Evolutionary conservation across 257 asterid genomes (phyloP).

Genomic region (Solanum verrucosum): DNA sequence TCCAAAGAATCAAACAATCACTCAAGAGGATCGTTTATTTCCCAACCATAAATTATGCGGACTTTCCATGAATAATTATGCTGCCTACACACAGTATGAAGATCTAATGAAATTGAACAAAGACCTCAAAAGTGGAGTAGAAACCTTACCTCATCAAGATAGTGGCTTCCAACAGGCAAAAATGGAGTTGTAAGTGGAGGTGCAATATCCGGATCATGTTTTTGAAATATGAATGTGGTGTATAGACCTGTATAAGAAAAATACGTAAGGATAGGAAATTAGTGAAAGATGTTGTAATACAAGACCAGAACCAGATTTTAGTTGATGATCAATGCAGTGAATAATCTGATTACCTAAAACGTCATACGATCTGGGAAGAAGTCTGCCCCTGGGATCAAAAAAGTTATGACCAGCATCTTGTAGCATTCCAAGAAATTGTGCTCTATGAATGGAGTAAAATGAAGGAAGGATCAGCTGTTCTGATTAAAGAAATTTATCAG

Average conservation of each 20-base stretch:
- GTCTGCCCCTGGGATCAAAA: constrained; percentile 85
- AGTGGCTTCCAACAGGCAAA: constrained; percentile 49
- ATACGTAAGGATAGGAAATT: not conserved
- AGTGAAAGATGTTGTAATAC: not conserved
- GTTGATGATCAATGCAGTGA: not conserved
- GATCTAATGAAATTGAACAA: not conserved
- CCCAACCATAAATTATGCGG: not conserved
- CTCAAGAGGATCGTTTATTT: not conserved
- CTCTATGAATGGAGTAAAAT: constrained; percentile 24
- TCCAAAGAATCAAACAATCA: not conserved
- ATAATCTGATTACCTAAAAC: constrained; percentile 49
- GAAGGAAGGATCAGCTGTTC: constrained; percentile 5
- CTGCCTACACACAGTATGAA: not conserved
- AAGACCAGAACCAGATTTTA: not conserved
- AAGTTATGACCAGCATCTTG: constrained; percentile 65
- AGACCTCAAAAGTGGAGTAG: not conserved
- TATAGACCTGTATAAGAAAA: constrained; percentile 54
- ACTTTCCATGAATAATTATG: not conserved
- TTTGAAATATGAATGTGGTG: constrained; percentile 81
- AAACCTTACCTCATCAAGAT: constrained; percentile 69
- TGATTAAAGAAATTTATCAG: not conserved
- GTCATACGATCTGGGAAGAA: constrained; percentile 77
- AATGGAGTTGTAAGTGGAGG: constrained; percentile 91
- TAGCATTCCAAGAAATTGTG: constrained; percentile 70
- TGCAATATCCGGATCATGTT: constrained; percentile 81